Conservation (phyloP, 2,329 filamentous ascomycete species). For the Teratosphaeria nubilosa region DNA sequence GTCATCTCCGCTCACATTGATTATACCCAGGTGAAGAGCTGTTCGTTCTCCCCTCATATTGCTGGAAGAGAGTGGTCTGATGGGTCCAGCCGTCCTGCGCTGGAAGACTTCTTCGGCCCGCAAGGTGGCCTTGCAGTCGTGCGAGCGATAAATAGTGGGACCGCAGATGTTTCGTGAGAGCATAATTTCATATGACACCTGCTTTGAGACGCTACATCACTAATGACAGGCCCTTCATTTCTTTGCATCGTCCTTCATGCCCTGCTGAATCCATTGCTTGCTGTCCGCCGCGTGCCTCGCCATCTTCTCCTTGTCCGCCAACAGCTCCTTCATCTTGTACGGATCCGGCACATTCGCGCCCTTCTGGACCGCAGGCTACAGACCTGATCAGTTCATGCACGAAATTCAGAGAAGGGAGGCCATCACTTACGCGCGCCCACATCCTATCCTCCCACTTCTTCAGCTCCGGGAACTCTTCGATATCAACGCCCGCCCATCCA, state of each 20-base stretch:
- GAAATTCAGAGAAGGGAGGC: too few relatives aligned
- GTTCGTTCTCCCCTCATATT: not conserved
- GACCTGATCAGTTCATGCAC: not conserved
- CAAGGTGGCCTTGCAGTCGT: not conserved
- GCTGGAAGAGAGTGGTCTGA: not conserved
- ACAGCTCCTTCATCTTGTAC: constrained; percentile 51
- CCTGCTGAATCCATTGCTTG: constrained; percentile 40
- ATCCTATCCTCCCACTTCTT: constrained; percentile 64
- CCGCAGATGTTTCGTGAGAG: too few relatives aligned
- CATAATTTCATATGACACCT: too few relatives aligned
- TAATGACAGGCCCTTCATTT: constrained; percentile 23
- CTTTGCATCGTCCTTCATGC: constrained; percentile 58
- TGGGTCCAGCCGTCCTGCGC: not conserved
- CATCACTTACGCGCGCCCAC: not conserved
- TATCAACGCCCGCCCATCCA: constrained; percentile 53
- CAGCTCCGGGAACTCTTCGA: constrained; percentile 64
- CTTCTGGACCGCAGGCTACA: constrained; percentile 56
- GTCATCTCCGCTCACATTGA: not conserved
- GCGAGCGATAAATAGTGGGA: too few relatives aligned
- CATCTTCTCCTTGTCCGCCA: constrained; percentile 47
- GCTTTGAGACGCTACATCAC: not conserved
- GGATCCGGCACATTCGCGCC: constrained; percentile 59
- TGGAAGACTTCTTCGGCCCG: not conserved
- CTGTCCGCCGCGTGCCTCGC: constrained; percentile 42
- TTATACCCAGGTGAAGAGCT: not conserved